Evolutionary conservation across 2,329 filamentous ascomycete species (phyloP), one percentile per base, ranked within the genome.

Genomic region (Diaporthe velutina): DNA sequence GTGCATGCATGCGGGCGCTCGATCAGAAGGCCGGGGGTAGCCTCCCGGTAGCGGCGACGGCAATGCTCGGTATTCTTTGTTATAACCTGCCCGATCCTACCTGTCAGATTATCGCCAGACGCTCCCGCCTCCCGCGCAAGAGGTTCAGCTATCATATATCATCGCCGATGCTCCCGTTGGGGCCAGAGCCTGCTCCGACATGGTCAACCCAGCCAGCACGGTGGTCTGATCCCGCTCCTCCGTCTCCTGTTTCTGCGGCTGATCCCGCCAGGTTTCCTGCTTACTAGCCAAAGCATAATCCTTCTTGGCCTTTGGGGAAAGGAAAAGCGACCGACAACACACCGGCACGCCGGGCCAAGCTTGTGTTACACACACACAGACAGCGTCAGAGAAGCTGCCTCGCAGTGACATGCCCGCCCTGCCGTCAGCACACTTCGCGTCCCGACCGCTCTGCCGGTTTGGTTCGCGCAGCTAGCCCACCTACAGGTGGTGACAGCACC

Each of bases 221-320:
- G 70, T 75, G 74, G 74, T 54, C 71, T 74, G 74, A 75, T 72
- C 17, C 35, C 70, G 33, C 70, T 55, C 57, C 70, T 68, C 72
- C 67, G 58, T 75, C 71, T 71, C 48, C 74, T 74, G 74, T 74
- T 74, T 45, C 57, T 28, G 42, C 72, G 64, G 52, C 61, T 70
- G 52, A 45, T 70, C 45, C 64, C 70, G 70, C 33, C 70, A 35
- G 48, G 22, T 52, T 22, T 50, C 30, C 30, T 52, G 61, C 61
- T 52, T 25, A 64, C 70, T 58, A 25, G 67, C 54, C 54, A 50
- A 48, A 64, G 25, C 60, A 64, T 64, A 48, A 64, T 64, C 35
- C n/a, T 67, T 19, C 48, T 52, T 30, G 40, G 22, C 57, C 61
- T 15, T 48, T 35, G 22, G 38, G 38, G 25, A 22, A 19, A 12